Evolutionary conservation across 352 stramenopile species (phyloP).

Genomic region (Paralagenidium karlingii): DNA sequence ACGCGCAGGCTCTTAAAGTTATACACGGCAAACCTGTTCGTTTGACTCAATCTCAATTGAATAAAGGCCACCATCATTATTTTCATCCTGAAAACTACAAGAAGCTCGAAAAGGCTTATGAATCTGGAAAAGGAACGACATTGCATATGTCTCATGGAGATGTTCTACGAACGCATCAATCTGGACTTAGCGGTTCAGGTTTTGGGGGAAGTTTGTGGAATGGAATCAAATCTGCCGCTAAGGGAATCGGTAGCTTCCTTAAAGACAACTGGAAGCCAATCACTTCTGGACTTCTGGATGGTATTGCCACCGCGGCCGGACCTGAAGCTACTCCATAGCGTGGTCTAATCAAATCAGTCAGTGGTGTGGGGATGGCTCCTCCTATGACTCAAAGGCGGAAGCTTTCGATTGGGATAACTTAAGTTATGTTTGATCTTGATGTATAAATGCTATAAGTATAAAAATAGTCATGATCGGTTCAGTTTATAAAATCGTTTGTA

Average conservation of each 20-base stretch:
- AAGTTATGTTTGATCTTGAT: constrained; percentile 10
- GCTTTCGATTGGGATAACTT: constrained; percentile 7
- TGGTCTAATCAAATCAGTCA: constrained; percentile 2
- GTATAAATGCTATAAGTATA: constrained; percentile 10
- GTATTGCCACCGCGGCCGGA: neutral
- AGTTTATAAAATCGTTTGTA: constrained; percentile 13
- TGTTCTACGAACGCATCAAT: constrained; percentile 11
- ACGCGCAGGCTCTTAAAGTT: constrained; percentile 8
- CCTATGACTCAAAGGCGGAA: constrained; percentile 4
- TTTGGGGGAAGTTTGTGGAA: constrained; percentile 8
- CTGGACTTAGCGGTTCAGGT: constrained; percentile 3
- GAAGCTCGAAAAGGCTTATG: constrained; percentile 10
- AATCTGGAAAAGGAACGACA: constrained; percentile 6
- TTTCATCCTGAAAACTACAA: constrained; percentile 14
- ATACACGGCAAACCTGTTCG: constrained; percentile 10
- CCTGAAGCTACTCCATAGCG: constrained; percentile 2
- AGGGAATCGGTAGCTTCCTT: constrained; percentile 2
- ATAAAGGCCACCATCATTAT: constrained; percentile 8
- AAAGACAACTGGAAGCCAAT: constrained; percentile 6
- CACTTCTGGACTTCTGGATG: constrained; percentile 2
- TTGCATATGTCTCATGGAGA: constrained; percentile 7
- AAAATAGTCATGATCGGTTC: constrained; percentile 9
- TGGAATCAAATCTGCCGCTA: constrained; percentile 4
- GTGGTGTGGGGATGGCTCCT: constrained; percentile 5
- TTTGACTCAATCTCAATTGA: constrained; percentile 7